Conservation (phyloP, 148 eudicot genomes). For the Talinum fruticosum region DNA sequence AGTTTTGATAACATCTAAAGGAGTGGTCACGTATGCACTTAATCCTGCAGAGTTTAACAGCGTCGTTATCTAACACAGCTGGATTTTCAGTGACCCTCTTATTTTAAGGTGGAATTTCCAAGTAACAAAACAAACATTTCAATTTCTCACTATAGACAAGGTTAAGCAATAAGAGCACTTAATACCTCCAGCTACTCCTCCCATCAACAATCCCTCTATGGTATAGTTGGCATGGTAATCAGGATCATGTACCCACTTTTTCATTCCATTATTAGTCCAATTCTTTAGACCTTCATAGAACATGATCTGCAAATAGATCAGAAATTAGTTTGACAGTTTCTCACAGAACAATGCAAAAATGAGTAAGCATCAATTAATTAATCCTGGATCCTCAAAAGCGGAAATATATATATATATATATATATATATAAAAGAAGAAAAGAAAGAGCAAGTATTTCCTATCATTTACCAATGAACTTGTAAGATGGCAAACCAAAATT, state of each 20-base stretch:
- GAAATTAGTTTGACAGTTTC: constrained; percentile 1
- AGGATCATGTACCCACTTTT: constrained; percentile 46
- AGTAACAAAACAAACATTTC: not conserved
- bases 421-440: too few relatives aligned
- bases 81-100: not conserved
- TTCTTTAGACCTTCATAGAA: constrained; percentile 77
- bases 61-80: not conserved
- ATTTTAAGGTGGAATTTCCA: not conserved
- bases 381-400: not conserved
- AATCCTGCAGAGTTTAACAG: constrained; percentile 41
- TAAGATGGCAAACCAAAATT: not conserved
- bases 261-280: constrained; percentile 56
- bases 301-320: constrained; percentile 52
- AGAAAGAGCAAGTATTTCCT: not conserved
- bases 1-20: constrained; percentile 75
- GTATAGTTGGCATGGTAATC: constrained; percentile 53
- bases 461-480: not conserved
- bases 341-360: not conserved
- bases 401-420: too few relatives aligned
- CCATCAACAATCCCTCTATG: constrained; percentile 72
- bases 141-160: constrained; percentile 5
- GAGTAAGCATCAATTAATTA: not conserved
- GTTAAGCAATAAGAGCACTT: not conserved
- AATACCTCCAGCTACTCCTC: constrained; percentile 91
- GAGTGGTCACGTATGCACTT: constrained; percentile 90